Base-by-base conservation (phyloP, 441 rosid genomes). In the Raphanus hybrid region DNA sequence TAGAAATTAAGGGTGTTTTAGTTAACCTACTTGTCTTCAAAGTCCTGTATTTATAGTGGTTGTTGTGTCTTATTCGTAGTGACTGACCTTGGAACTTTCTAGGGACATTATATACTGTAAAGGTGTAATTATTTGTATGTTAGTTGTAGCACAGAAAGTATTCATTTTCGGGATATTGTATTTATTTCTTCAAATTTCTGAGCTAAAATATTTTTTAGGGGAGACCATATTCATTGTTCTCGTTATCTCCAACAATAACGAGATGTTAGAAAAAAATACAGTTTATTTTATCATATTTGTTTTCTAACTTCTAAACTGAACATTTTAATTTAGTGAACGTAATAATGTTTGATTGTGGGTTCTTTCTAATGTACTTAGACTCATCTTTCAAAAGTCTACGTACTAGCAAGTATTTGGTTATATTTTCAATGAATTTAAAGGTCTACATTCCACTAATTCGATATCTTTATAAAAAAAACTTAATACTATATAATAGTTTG, bases 21-120 rank as follows among this genome's bases (percentile, higher is more conserved):
- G 81, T 77, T 77, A 77, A 77, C 71, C 81, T 71, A 77, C 81
- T 66, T 71, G 81, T 71, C 81, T 77, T 71, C 55, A 71, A 71
- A 77, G 81, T 77, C 81, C 27, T 71, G 62, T 71, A 71, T 71
- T 58, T 77, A 71, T 77, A 65, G 76, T 77, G 3, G 76, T 66
- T 71, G 76, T 58, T 77, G 45, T 71, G 81, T 77, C 81, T 32
- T 71, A 65, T 71, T 77, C 81, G 32, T 69, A 52, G 58, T 59
- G 68, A 66, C 81, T 64, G 54, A 59, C 67, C 76, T 71, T 76
- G 29, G 66, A 64, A 70, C 16, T n/a, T 76, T 69, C 75, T 1
- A 54, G 59, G 59, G 59, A 50, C 14, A 34, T 48, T 39, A n/a
- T 71, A 67, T 27, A 67, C 57, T 50, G 57, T 27, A 50, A 37